These are phyloP conservation scores for Lanmaoa pseudosensibilis DNA, from an alignment of 768 basidiomycete genomes.

Conservation along the genomic window DNA sequence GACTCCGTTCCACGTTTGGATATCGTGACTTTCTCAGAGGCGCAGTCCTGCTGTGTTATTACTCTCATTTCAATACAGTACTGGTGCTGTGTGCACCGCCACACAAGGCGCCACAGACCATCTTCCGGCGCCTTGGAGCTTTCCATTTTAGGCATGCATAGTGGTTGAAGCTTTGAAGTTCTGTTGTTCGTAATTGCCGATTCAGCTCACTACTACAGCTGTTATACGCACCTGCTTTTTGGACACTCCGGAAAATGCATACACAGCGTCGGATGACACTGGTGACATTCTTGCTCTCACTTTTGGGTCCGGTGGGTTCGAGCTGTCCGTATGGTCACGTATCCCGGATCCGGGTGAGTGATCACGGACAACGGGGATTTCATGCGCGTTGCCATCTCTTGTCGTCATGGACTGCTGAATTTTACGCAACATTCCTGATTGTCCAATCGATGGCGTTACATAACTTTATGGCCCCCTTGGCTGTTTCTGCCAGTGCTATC, in stretches of 20 bases:
- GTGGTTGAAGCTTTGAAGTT: not conserved
- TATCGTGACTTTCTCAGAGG: not conserved
- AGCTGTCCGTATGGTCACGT: too few species aligned
- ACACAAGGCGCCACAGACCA: conserved; percentile 5
- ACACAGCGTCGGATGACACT: too few species aligned
- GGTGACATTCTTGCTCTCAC: too few species aligned
- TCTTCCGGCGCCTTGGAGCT: not conserved
- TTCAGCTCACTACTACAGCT: too few species aligned
- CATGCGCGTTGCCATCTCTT: conserved; percentile 4
- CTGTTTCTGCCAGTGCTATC: conserved; percentile 4
- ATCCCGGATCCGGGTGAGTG: not conserved
- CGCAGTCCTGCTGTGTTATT: conserved; percentile 18
- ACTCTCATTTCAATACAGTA: not conserved
- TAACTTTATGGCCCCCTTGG: not conserved
- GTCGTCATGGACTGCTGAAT: conserved; percentile 6
- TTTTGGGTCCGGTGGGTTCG: too few species aligned
- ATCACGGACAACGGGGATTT: conserved; percentile 6
- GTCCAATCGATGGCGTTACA: not conserved
- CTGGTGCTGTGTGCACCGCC: conserved; percentile 14
- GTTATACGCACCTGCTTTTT: too few species aligned
- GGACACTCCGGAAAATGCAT: too few species aligned
- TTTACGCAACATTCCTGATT: not conserved
- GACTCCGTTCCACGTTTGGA: not conserved
- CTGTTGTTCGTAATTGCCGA: too few species aligned
- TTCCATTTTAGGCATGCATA: conserved; percentile 15